Evolutionary conservation across 2,329 filamentous ascomycete genomes (phyloP).

Genomic region (Colletotrichum gigasporum): DNA sequence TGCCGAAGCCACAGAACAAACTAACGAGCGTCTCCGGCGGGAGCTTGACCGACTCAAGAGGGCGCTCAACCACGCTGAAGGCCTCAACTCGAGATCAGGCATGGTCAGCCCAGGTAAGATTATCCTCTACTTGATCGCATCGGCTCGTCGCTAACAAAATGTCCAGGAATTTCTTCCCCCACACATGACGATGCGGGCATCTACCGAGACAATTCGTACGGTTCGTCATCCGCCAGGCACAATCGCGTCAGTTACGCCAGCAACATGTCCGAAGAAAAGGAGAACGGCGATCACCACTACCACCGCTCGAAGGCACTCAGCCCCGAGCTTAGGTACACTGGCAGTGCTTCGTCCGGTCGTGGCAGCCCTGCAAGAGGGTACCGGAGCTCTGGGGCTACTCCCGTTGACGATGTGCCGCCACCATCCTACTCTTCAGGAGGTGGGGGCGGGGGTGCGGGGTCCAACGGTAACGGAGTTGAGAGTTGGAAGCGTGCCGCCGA

Average conservation of each 20-base stretch:
- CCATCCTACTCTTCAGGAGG: constrained; percentile 15
- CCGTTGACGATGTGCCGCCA: constrained; percentile 25
- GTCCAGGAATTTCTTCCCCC: constrained; percentile 57
- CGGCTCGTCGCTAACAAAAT: not conserved
- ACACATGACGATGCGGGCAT: constrained; percentile 68
- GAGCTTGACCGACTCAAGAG: constrained; percentile 95
- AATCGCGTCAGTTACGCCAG: constrained; percentile 72
- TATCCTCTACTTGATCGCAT: too few species aligned
- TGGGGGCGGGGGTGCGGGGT: constrained; percentile 43
- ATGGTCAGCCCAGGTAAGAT: constrained; percentile 39
- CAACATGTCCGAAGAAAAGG: constrained; percentile 78
- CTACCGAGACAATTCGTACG: constrained; percentile 59
- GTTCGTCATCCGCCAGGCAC: constrained; percentile 44
- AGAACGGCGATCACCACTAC: constrained; percentile 68
- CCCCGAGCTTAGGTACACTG: constrained; percentile 62
- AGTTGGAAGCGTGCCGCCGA: constrained; percentile 98
- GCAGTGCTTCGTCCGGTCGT: constrained; percentile 64
- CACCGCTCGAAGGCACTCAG: constrained; percentile 60
- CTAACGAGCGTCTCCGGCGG: constrained; percentile 82
- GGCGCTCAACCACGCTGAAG: constrained; percentile 73
- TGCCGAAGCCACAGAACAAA: constrained; percentile 86
- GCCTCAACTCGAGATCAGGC: constrained; percentile 47
- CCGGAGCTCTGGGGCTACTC: constrained; percentile 44
- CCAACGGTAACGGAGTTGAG: constrained; percentile 71
- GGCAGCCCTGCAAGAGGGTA: constrained; percentile 68